These are phyloP conservation scores for Trichoderma arundinaceum DNA, from an alignment of 2,329 filamentous ascomycete genomes.

Conservation along the genomic window DNA sequence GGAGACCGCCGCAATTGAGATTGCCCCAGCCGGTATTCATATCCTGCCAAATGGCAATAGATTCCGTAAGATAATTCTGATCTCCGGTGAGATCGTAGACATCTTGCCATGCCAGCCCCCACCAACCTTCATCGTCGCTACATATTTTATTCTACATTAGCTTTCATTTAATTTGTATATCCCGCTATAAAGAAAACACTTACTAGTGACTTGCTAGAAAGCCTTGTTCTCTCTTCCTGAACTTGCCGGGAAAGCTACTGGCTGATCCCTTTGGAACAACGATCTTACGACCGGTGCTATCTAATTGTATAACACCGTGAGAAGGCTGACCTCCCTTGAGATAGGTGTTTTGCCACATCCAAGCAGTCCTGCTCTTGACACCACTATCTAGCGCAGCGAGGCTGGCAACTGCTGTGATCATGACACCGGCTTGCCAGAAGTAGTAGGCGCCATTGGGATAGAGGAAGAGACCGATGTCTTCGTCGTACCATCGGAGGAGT, in stretches of 20 bases:
- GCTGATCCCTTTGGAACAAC: constrained; percentile 1
- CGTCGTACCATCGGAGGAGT: neutral
- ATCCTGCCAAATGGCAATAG: constrained; percentile 60
- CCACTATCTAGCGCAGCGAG: neutral
- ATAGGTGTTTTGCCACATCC: constrained; percentile 4
- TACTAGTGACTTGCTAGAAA: neutral
- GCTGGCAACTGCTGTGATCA: neutral
- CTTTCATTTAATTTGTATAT: neutral
- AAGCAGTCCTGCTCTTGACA: neutral
- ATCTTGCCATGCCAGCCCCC: constrained; percentile 63
- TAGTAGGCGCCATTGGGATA: constrained; percentile 4
- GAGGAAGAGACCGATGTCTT: neutral
- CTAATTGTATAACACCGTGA: neutral
- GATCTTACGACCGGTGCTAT: neutral
- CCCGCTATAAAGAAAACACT: neutral
- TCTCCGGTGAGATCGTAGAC: constrained; percentile 58
- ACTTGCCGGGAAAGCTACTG: neutral
- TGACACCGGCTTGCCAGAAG: constrained; percentile 5
- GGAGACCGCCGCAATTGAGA: constrained; percentile 60
- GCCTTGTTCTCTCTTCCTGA: neutral
- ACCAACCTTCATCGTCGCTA: constrained; percentile 62
- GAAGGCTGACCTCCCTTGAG: neutral
- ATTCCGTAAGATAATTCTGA: constrained; percentile 55
- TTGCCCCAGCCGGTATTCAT: constrained; percentile 54
- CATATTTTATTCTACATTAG: neutral